Evolutionary conservation across 1,284 basidiomycete species (phyloP), one percentile per base, ranked within the genome.

Genomic region (Phaffia rhodozyma): DNA sequence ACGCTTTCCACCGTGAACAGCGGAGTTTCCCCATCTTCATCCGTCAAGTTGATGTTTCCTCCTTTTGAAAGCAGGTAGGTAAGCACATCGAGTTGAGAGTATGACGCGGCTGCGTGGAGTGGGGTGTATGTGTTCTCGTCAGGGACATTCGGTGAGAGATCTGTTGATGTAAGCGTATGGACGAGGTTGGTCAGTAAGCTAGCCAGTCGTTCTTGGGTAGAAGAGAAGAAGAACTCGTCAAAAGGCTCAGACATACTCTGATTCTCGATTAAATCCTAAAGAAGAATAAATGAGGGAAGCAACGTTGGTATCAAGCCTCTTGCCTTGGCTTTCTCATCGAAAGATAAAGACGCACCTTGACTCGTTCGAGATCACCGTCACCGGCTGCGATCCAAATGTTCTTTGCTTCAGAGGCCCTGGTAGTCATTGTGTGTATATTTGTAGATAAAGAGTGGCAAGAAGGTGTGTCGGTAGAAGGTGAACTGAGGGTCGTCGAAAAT

Each of bases 71-170:
- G 78, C 62, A 96, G 83, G 77, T 89, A 93, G 32, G 83, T 80
- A 27, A 96, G 78, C 54, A 93, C 75, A 50, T 86, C 76, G 21
- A 86, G 71, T 60, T 91, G 91, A 13, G 83, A 87, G 74, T 93
- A 96, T 0, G 91, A 94, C 0, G 90, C 91, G 7, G 91, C 91
- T n/a, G 91, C 92, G 75, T 96, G 91, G 84, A 96, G 87, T 16
- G 91, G 89, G 0, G 91, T 91, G 75, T 94, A 94, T 25, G 87
- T 86, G 75, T 85, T 83, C 7, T 77, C 73, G 72, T 94, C 91
- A 25, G 84, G 83, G 11, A 77, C 79, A 71, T 92, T 91, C 20
- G 90, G 85, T 16, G 85, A 84, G 50, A 85, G 71, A 30, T 84
- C 89, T 73, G 34, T 20, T 11, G 23, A 23, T 34, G 16, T 27